Base-by-base conservation (phyloP, 768 basidiomycete species). In the Pleurotus salmoneostramineus region DNA sequence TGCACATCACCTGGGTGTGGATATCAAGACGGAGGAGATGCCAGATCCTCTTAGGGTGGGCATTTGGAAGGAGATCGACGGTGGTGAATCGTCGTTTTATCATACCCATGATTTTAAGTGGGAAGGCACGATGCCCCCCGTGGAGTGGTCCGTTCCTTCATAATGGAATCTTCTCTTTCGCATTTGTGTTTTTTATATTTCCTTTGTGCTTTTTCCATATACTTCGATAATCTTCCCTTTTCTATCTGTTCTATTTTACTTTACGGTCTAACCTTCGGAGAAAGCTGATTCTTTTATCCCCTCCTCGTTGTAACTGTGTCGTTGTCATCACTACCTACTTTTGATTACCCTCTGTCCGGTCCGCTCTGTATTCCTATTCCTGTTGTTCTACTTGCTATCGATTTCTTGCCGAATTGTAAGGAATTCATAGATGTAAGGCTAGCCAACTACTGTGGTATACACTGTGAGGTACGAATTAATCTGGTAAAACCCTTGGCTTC, bases 141-240 rank as follows among this genome's bases (percentile, higher is more conserved):
- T 77, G 61, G 89, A 91, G 5, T 45, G 44, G 44, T 17, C 8
- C 3, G 44, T 45, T 17, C 44, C 17, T 45, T 84, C 82, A 66
- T 78, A 87, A 21, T 92, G 90, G 90, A 87, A 86, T 34, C 84
- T 91, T 64, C 85, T 77, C 72, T 81, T 81, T 74, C 82, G 76
- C 66, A 60, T 69, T 67, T 65, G 68, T 57, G 63, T 65, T 62
- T 50, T 62, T 50, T 58, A 63, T 64, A 58, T 61, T 63, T 64
- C 62, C 59, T 61, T 57, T 55, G 63, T 64, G 61, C 57, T 42
- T 62, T 61, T 60, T 60, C 58, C 59, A 40, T 40, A 40, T 40
- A 40, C 57, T 44, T 63, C 56, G 60, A 59, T 65, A 58, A 59
- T 56, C 21, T 58, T 51, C 54, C 58, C 58, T 50, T 52, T 49